phyloP scores from a whole-genome alignment of 192 early-diverging fungal species.

The Coemansia sp. region DNA sequence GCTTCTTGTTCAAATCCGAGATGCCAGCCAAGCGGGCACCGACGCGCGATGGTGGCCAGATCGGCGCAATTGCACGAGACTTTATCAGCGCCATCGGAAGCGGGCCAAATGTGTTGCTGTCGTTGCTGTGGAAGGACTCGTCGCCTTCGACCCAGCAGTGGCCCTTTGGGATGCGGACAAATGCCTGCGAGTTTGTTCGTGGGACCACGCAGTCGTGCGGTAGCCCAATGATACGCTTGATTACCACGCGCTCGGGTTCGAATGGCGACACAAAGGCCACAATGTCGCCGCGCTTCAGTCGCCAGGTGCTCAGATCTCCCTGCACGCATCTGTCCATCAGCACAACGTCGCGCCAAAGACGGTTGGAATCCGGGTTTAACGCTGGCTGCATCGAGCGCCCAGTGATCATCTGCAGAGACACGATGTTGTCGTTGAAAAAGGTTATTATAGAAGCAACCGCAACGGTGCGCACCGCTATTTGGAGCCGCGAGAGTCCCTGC shows the following conservation, averaged over 20 bases:
- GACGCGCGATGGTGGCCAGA: conserved; percentile 71
- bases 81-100: conserved; percentile 68
- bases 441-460: conserved; percentile 21
- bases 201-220: conserved; percentile 68
- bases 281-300: conserved; percentile 63
- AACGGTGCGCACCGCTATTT: conserved; percentile 12
- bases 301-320: conserved; percentile 40
- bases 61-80: conserved; percentile 58
- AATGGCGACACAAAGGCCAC: conserved; percentile 66
- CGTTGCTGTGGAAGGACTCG: conserved; percentile 77
- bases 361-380: conserved; percentile 72
- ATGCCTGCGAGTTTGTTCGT: conserved; percentile 23
- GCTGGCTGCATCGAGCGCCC: conserved; percentile 67
- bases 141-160: conserved; percentile 88
- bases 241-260: conserved; percentile 66
- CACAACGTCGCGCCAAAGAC: conserved; percentile 64
- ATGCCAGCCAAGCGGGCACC: conserved; percentile 49
- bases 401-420: conserved; percentile 48
- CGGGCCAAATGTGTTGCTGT: conserved; percentile 79
- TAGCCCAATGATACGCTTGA: conserved; percentile 84
- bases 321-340: conserved; percentile 61
- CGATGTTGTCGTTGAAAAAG: conserved; percentile 40
- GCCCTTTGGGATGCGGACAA: conserved; percentile 67
- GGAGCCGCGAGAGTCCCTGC: conserved; percentile 10
- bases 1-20: conserved; percentile 44